A percentile compares a stretch with the other conserved stretches of the same genome.
These are phyloP conservation scores for Chenopodium berlandieri DNA, from an alignment of 148 eudicot species.

Conservation along the genomic window DNA sequence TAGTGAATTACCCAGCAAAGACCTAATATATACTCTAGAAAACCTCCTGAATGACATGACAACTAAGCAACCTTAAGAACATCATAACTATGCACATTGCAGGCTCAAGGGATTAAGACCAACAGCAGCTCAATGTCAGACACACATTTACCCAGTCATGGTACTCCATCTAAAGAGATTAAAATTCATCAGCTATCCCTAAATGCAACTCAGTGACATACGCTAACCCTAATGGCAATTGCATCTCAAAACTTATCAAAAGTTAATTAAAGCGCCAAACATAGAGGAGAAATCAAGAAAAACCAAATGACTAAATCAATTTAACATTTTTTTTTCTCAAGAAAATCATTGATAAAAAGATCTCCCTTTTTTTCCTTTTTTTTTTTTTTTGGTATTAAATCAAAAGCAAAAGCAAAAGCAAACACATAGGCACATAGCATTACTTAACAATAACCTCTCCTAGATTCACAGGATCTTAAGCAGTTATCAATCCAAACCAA, in stretches of 20 bases:
- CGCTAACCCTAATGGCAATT: not conserved
- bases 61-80: not conserved
- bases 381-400: too few relatives aligned
- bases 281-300: not conserved
- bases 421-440: too few relatives aligned
- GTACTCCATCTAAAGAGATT: not conserved
- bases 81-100: conserved; percentile 5
- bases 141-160: not conserved
- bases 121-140: not conserved
- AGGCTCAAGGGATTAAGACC: conserved; percentile 1
- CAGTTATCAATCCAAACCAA: not conserved
- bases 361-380: too few relatives aligned
- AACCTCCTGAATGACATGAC: conserved; percentile 31
- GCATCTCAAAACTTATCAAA: not conserved
- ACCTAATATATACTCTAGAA: conserved; percentile 20
- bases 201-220: not conserved
- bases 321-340: not conserved
- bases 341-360: not conserved
- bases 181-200: not conserved
- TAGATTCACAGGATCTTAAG: not conserved
- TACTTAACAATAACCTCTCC: too few relatives aligned
- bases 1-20: conserved; percentile 19
- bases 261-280: not conserved
- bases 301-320: not conserved
- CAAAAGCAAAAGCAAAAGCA: not conserved